Conservation (phyloP, 306 rosid species). For the Lupinus albus region DNA sequence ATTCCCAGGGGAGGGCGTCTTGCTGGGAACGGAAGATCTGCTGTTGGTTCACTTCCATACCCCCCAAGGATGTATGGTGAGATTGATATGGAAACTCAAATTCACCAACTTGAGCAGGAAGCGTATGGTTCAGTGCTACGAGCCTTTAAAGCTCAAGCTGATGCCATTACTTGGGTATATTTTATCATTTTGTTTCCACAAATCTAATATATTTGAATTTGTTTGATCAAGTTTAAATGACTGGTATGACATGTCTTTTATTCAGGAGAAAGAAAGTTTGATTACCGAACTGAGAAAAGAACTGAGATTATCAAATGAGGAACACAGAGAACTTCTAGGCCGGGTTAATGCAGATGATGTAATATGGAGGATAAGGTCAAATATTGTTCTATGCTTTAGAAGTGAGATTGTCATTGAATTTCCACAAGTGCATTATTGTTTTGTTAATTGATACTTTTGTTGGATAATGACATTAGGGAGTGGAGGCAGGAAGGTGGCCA, state of each 20-base stretch:
- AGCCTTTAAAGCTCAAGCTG: constrained; percentile 99
- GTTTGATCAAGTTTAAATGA: constrained; percentile 63
- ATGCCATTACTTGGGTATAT: constrained; percentile 95
- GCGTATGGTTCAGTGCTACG: constrained; percentile 96
- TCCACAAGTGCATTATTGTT: constrained; percentile 24
- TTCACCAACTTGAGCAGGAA: constrained; percentile 96
- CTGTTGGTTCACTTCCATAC: constrained; percentile 69
- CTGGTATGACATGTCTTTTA: constrained; percentile 60
- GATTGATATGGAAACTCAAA: constrained; percentile 87
- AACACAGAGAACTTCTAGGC: constrained; percentile 90
- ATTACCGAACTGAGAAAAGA: constrained; percentile 92
- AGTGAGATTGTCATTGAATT: constrained; percentile 32
- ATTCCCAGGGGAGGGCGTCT: constrained; percentile 83
- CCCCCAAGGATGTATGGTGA: constrained; percentile 86
- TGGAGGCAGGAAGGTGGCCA: constrained; percentile 89
- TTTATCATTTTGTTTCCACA: constrained; percentile 44
- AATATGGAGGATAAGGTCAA: constrained; percentile 82
- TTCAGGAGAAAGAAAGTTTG: constrained; percentile 93
- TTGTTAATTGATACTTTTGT: constrained; percentile 44
- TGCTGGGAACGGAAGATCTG: constrained; percentile 86
- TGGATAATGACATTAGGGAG: constrained; percentile 64
- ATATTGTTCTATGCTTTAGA: constrained; percentile 32
- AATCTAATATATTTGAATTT: constrained; percentile 43
- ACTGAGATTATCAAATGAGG: constrained; percentile 88
- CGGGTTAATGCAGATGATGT: constrained; percentile 91